Evolutionary conservation across 306 rosid species (phyloP).

Genomic region (Vigna reflexopilosa): DNA sequence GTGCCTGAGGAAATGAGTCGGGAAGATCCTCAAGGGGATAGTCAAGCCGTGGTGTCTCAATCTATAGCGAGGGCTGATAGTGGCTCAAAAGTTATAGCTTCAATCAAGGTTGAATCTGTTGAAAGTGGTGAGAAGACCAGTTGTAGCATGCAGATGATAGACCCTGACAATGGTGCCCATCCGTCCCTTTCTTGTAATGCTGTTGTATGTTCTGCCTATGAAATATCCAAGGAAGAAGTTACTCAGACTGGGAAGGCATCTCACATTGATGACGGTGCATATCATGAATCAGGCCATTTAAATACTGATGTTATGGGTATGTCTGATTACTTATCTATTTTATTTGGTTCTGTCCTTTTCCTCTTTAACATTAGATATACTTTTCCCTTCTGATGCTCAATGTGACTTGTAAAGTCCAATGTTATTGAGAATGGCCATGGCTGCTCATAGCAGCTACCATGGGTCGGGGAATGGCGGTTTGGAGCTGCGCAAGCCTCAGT

Average conservation of each 20-base stretch:
- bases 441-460: too few relatives aligned
- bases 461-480: too few relatives aligned
- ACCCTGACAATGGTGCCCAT: constrained; percentile 62
- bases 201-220: constrained; percentile 68
- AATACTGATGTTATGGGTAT: constrained; percentile 64
- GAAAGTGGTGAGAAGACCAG: constrained; percentile 92
- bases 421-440: too few relatives aligned
- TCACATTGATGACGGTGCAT: constrained; percentile 58
- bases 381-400: constrained; percentile 15
- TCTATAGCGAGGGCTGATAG: constrained; percentile 87
- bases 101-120: constrained; percentile 85
- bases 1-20: constrained; percentile 79
- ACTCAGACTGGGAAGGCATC: constrained; percentile 75
- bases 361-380: constrained; percentile 30
- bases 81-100: constrained; percentile 80
- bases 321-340: constrained; percentile 10
- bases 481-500: too few relatives aligned
- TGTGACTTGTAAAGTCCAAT: constrained; percentile 28
- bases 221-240: constrained; percentile 74
- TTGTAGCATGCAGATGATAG: constrained; percentile 61
- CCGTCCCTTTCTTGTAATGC: constrained; percentile 92
- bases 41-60: constrained; percentile 89
- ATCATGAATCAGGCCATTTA: constrained; percentile 60
- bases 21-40: constrained; percentile 88
- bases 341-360: not conserved